Evolutionary conservation across 306 rosid species (phyloP), one percentile per base, ranked within the genome.

Genomic region (Cicer yamashitae): DNA sequence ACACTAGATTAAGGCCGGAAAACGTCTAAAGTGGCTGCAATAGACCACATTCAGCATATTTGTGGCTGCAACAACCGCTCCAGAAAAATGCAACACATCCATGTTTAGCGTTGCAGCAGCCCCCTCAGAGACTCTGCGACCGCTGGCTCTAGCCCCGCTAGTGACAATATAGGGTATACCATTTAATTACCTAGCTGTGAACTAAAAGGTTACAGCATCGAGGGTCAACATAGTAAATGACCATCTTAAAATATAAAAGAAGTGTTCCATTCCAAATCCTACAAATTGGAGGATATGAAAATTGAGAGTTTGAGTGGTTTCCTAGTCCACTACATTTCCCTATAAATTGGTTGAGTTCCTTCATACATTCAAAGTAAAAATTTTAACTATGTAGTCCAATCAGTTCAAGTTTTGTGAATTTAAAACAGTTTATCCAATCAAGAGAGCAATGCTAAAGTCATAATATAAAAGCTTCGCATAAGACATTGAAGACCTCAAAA

Each of bases 381-480:
- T 30, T 64, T 77, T 13, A 39, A 65, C 39, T 41, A 25, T 30
- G 18, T 64, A 25, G 67, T 60, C 10, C 17, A 8, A 13, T 50
- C 41, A 62, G 18, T 61, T 51, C 43, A 50, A 61, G 39, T 53
- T 15, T 45, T 20, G 38, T 2, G 64, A 69, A 38, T 52, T 47
- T 38, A 68, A 66, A 67, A 57, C 22, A 20, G 22, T 20, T 20
- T 20, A 20, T 0, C 22, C 69, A 67, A 46, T 37, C 64, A 48
- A 71, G 58, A 59, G 64, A 37, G n/a, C 4, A 38, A 77, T 48
- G 53, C 63, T 69, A 8, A 77, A 38, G 41, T 70, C 57, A 34
- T 30, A 30, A 3, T 30, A 30, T 41, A 62, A 52, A 52, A 61
- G n/a, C 66, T 71, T 8, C 38, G 43, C 34, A 11, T 52, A 51